Base-by-base conservation (phyloP, 169 alveolate genomes). In the Miamiensis avidus region DNA sequence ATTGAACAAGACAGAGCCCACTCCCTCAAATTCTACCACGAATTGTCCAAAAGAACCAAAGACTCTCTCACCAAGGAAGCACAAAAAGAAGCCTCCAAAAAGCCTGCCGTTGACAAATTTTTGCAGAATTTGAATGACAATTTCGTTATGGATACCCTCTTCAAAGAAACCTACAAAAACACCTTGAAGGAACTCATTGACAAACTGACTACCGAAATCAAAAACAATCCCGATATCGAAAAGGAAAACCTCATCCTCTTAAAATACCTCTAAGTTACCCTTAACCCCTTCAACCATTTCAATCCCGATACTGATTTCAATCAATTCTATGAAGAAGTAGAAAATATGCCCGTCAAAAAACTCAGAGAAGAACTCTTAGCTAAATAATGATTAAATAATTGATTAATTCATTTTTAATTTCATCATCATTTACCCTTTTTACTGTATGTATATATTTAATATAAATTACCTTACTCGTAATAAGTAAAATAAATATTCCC, bases 221-320 rank as follows among this genome's bases (percentile, higher is more conserved):
- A 34, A n/a, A 79, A 79, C 29, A 72, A 49, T 4, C 20, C 4
- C 4, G 65, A 79, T 11, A 30, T 76, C 64, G 84, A 79, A 31
- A 79, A 79, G 64, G 77, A 79, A 28, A 49, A 49, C 30, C 64
- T 79, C 29, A 74, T 79, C 20, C 28, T 79, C 20, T 33, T 74
- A 29, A 65, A 74, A 34, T 86, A 86, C 72, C 31, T 86, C 26
- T 73, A 65, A 15, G 81, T 86, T 34, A 81, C 87, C 69, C 33
- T 79, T 29, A 86, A 86, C 65, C 90, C 90, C 25, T 86, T 79
- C 30, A 81, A 77, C 28, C 87, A 86, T 32, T 86, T 86, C 72
- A 81, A 74, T 75, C 49, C 84, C 27, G 74, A 81, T 29, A 75
- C 65, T 29, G 87, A 86, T 86, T 86, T 86, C 49, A 81, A 79